Evolutionary conservation across 805 yeast species (phyloP), one percentile per base, ranked within the genome.

Genomic region (Torulaspora indica): DNA sequence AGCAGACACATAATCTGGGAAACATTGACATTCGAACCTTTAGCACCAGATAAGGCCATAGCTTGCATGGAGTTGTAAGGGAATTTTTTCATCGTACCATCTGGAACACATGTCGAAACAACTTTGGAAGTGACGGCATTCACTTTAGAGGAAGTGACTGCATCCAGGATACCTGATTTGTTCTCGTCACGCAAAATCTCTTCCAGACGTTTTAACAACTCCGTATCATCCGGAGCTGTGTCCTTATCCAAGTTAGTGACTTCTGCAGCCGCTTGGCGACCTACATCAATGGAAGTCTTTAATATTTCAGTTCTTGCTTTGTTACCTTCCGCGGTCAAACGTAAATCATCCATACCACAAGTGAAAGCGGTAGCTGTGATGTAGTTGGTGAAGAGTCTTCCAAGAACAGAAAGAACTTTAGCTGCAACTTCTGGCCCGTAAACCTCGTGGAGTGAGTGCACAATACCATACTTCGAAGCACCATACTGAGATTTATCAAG

Each of bases 321-420:
- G 65, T 95, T 90, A 63, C 99, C 99, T 56, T 87, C 95, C 3
- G 67, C 78, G 17, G 98, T 93, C 55, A 95, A 76, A 64, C 95
- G 79, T 66, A 93, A 75, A 72, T 93, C 99, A 66, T 93, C 99
- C 98, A 93, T 95, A 77, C 99, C 98, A 81, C 99, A 93, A 6
- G 98, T 93, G 63, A 93, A 86, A 1, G 96, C 98, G 46, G 87
- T 85, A 71, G 80, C 76, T 78, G 84, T 90, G 60, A 84, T 89
- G 67, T 88, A 93, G 66, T 86, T 88, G 17, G 99, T 95, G 71
- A 95, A 91, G 43, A 93, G 74, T 59, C 98, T 78, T 52, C 98
- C 98, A 49, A 93, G 75, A n/a, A 91, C 95, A 39, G 95, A 84
- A 38, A 93, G 72, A 5, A 93, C 77, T 61, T 85, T 83, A 48